Percentiles rank a stretch among this genome's conserved stretches.
Evolutionary conservation across 2,329 filamentous ascomycete genomes (phyloP).

Genomic region (Anthostomella pinea): DNA sequence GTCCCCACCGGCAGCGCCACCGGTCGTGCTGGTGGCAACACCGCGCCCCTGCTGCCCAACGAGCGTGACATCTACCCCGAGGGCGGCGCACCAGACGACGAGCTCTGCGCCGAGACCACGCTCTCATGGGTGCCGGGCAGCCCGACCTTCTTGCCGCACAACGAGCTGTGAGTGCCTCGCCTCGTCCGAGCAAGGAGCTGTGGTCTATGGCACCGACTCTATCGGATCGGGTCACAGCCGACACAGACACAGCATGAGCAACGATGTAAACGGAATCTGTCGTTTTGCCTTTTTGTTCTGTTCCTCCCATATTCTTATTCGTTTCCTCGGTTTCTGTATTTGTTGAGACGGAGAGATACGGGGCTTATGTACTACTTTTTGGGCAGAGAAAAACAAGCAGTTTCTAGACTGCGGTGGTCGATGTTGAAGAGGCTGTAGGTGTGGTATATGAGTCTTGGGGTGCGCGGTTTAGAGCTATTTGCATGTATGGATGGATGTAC

Average conservation of each 20-base stretch:
- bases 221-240: neutral
- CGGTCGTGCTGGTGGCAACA: neutral
- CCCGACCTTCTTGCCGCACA: slow-evolving; percentile 19
- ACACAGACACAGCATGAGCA: too few species aligned
- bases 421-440: neutral
- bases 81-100: slow-evolving; percentile 12
- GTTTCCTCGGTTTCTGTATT: slow-evolving; percentile 2
- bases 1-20: neutral
- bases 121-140: slow-evolving; percentile 15
- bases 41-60: slow-evolving; percentile 3
- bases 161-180: slow-evolving; percentile 21
- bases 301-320: neutral
- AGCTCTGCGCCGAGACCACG: slow-evolving; percentile 13
- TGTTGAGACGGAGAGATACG: neutral
- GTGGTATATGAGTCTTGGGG: too few species aligned
- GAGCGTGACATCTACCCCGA: slow-evolving; percentile 7
- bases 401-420: neutral
- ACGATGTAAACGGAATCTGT: slow-evolving; percentile 13
- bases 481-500: neutral
- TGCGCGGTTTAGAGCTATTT: neutral
- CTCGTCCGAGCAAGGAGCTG: too few species aligned
- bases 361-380: slow-evolving; percentile 1
- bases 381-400: neutral
- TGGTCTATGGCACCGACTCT: too few species aligned
- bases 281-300: slow-evolving; percentile 1